These are phyloP conservation scores for Durio zibethinus DNA, from an alignment of 345 rosid genomes.

Conservation along the genomic window DNA sequence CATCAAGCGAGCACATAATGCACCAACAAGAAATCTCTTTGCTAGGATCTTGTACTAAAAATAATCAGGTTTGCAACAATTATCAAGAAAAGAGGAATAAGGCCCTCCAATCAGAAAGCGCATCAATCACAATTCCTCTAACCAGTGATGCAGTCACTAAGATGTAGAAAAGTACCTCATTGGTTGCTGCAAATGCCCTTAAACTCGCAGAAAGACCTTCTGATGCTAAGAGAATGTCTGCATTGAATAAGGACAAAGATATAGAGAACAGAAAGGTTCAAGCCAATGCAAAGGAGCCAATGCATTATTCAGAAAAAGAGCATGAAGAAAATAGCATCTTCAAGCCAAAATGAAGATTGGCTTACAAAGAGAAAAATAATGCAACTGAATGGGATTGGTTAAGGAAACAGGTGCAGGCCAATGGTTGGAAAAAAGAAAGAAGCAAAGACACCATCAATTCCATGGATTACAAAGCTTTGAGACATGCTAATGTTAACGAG, in stretches of 20 bases:
- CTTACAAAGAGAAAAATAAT: conserved; percentile 37
- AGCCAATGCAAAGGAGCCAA: conserved; percentile 36
- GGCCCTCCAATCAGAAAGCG: conserved; percentile 26
- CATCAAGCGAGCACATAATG: conserved; percentile 24
- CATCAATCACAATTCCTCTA: conserved; percentile 22
- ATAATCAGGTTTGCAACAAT: conserved; percentile 25
- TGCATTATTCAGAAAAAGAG: conserved; percentile 24
- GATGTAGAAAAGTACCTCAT: conserved; percentile 25
- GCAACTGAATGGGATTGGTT: conserved; percentile 74
- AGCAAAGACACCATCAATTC: conserved; percentile 61
- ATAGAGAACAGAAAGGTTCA: conserved; percentile 27
- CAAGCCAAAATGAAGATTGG: conserved; percentile 49
- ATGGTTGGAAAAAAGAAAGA: conserved; percentile 43
- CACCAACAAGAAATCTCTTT: conserved; percentile 27
- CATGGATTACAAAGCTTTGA: conserved; percentile 78
- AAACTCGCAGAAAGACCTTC: conserved; percentile 25
- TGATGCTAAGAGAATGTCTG: conserved; percentile 27
- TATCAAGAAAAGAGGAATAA: conserved; percentile 29
- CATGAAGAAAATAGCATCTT: conserved; percentile 29
- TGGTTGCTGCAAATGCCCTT: conserved; percentile 27
- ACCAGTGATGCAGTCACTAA: conserved; percentile 24
- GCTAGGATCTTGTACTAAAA: conserved; percentile 9
- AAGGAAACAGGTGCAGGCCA: conserved; percentile 48
- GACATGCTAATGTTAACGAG: conserved; percentile 47
- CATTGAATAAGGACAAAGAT: conserved; percentile 21